Base-by-base conservation (phyloP, 768 basidiomycete genomes). In the Phylloporus rhodoxanthus region DNA sequence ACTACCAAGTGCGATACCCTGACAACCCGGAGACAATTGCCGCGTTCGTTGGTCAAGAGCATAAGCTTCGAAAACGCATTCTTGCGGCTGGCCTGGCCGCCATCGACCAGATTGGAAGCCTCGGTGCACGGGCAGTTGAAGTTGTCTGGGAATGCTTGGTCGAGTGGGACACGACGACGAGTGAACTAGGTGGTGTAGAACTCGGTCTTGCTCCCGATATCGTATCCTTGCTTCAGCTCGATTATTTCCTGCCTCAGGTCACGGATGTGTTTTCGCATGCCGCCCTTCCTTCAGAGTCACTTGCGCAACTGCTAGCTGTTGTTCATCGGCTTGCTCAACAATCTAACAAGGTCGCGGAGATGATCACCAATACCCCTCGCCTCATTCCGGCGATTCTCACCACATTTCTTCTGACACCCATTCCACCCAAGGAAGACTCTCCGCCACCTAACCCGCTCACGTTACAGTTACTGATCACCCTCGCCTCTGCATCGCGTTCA, bases 111-210 rank as follows among this genome's bases (percentile, higher is more conserved):
- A 73, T 75, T 17, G 87, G 86, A 4, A 79, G 77, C 51, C 73
- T 88, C 9, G 86, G 84, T 7, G 76, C 76, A 4, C 74, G 73
- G 10, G 87, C 86, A 0, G 73, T 88, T 8, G 85, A 88, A 50
- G 74, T 87, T 4, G 66, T 86, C 19, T 90, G 87, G 86, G 79
- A 80, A 51, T 84, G 82, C 46, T 62, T 87, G 21, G 86, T 85
- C 1, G 76, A 71, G n/a, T 87, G 84, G 83, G 74, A 83, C 51
- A 53, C 21, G 57, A 11, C 65, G 17, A 26, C 48, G 32, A 48
- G 43, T 3, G 57, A 54, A 3, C 15, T 68, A 8, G 71, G 71
- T 19, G 77, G 75, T 3, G 70, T 82, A 7, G 84, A 87, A 36
- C 60, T 57, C 33, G 23, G 7, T 29, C 52, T 55, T 42, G 65